Evolutionary conservation across 805 yeast species (phyloP).

Genomic region (Metschnikowia drakensbergensis): DNA sequence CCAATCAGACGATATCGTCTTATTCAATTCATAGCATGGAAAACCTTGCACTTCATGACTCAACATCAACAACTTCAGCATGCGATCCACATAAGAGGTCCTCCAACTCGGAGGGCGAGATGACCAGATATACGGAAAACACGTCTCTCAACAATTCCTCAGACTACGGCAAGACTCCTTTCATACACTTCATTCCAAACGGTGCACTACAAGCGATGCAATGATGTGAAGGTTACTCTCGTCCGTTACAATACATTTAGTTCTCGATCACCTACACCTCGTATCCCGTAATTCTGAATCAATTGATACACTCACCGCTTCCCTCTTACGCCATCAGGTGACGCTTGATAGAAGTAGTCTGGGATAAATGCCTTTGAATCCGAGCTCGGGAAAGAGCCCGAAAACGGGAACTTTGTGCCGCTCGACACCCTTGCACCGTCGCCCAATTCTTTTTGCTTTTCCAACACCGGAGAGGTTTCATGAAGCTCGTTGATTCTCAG

Average conservation of each 20-base stretch:
- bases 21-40: background rate
- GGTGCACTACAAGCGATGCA: background rate
- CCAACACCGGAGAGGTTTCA: slow-evolving; percentile 13
- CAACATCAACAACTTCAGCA: background rate
- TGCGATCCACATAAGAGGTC: background rate
- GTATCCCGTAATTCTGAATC: background rate
- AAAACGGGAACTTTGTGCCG: slow-evolving; percentile 4
- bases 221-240: background rate
- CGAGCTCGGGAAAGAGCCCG: slow-evolving; percentile 13
- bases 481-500: slow-evolving; percentile 35
- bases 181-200: background rate
- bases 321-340: slow-evolving; percentile 25
- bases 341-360: slow-evolving; percentile 16
- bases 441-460: slow-evolving; percentile 8
- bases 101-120: background rate
- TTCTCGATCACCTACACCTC: background rate
- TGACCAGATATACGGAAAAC: background rate
- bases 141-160: background rate
- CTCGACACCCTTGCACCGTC: slow-evolving; percentile 7
- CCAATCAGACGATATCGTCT: slow-evolving; percentile 30
- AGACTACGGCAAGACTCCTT: background rate
- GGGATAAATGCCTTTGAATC: slow-evolving; percentile 19
- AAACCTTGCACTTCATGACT: background rate
- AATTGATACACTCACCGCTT: slow-evolving; percentile 9
- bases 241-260: background rate